phyloP scores from a whole-genome alignment of 2,329 filamentous ascomycete genomes.

The Verticillium tricorpus region DNA sequence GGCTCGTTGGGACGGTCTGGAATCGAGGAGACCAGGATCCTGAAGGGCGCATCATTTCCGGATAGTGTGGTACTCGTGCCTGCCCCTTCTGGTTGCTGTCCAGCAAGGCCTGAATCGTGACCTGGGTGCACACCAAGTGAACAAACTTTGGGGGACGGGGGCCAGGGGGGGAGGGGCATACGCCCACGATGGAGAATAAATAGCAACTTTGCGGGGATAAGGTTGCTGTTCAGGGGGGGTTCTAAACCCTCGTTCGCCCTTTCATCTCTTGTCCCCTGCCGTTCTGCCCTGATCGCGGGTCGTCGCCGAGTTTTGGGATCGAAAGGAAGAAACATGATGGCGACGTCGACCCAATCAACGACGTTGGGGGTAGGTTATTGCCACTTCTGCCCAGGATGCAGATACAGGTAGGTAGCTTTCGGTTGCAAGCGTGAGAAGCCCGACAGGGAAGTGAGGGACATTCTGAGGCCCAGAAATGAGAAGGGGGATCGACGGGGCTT shows the following conservation, averaged over 20 bases:
- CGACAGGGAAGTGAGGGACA: not conserved
- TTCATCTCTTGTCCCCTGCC: not conserved
- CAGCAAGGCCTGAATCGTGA: not conserved
- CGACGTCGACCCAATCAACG: not conserved
- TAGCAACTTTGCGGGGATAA: not conserved
- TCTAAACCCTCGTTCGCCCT: not conserved
- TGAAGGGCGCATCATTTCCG: not conserved
- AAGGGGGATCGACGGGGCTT: not conserved
- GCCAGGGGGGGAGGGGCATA: not conserved
- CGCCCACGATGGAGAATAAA: not conserved
- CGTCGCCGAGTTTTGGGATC: not conserved
- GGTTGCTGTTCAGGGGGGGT: not conserved
- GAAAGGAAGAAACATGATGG: not conserved
- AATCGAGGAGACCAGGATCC: not conserved
- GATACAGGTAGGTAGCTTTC: not conserved
- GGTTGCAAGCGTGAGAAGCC: not conserved
- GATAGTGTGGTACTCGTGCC: not conserved
- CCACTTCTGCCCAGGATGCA: not conserved
- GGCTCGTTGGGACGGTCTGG: not conserved
- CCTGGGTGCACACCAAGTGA: not conserved
- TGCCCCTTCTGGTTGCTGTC: not conserved
- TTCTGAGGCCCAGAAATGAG: not conserved
- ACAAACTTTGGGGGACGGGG: not conserved
- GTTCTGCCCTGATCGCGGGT: not conserved
- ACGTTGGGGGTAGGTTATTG: not conserved